Evolutionary conservation across 2,329 filamentous ascomycete genomes (phyloP).

Genomic region (Fusarium domesticum): DNA sequence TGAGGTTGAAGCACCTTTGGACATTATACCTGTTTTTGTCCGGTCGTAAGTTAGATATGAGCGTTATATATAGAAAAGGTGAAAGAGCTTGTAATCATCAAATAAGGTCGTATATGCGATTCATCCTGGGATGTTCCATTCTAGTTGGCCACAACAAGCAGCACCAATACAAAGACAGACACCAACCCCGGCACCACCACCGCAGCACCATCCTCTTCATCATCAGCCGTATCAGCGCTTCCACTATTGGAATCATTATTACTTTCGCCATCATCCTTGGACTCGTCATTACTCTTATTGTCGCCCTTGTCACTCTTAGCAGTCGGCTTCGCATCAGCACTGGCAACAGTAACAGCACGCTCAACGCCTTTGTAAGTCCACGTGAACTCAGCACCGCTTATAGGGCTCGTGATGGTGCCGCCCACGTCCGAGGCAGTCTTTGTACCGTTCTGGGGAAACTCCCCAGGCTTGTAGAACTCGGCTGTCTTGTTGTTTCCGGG

Average conservation of each 20-base stretch:
- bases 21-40: not conserved
- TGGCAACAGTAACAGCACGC: not conserved
- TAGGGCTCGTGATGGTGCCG: constrained; percentile 1
- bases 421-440: not conserved
- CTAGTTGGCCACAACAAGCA: not conserved
- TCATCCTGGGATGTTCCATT: no score
- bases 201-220: not conserved
- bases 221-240: not conserved
- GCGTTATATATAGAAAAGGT: no score
- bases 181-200: not conserved
- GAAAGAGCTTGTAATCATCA: no score
- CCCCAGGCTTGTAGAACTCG: not conserved
- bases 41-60: not conserved
- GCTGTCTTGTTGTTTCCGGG: constrained; percentile 1
- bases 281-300: not conserved
- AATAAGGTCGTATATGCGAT: no score
- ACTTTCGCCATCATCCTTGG: not conserved
- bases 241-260: not conserved
- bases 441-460: constrained; percentile 4
- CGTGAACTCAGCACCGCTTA: constrained; percentile 1
- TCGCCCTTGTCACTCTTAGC: not conserved
- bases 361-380: not conserved
- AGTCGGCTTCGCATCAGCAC: not conserved
- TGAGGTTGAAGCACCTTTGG: not conserved
- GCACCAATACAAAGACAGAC: not conserved